Evolutionary conservation across 1,284 basidiomycete species (phyloP).

Genomic region (Fomitopsis betulina): DNA sequence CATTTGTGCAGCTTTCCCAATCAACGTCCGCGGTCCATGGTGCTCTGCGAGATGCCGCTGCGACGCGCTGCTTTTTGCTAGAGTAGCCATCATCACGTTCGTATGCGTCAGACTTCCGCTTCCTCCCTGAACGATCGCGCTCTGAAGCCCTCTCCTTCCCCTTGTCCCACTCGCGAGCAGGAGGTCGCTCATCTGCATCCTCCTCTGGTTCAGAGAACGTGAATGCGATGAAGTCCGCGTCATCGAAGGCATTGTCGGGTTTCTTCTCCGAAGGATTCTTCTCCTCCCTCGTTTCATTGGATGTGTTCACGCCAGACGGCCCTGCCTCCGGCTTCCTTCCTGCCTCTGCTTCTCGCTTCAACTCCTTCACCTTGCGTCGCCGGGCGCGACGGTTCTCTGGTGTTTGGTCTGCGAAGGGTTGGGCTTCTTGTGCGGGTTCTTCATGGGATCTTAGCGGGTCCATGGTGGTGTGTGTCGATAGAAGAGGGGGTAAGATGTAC

Average conservation of each 20-base stretch:
- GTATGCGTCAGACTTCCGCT: slow-evolving; percentile 40
- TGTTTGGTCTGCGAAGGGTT: slow-evolving; percentile 1
- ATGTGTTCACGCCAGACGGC: slow-evolving; percentile 9
- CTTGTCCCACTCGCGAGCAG: slow-evolving; percentile 41
- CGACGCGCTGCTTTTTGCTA: slow-evolving; percentile 55
- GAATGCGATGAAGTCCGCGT: slow-evolving; percentile 63
- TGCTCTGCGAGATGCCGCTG: slow-evolving; percentile 56
- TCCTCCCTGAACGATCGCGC: slow-evolving; percentile 26
- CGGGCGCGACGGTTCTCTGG: slow-evolving; percentile 16
- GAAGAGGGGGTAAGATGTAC: background rate
- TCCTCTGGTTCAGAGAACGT: slow-evolving; percentile 31
- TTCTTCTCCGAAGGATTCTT: background rate
- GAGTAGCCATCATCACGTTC: slow-evolving; percentile 48
- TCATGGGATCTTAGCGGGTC: background rate
- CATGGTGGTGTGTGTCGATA: background rate
- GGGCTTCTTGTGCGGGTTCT: background rate
- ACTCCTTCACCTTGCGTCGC: slow-evolving; percentile 14
- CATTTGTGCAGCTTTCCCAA: slow-evolving; percentile 74
- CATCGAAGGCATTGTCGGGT: slow-evolving; percentile 23
- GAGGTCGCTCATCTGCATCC: slow-evolving; percentile 22
- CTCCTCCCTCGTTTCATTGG: background rate
- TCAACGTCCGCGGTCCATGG: slow-evolving; percentile 82
- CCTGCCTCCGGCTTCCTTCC: slow-evolving; percentile 14
- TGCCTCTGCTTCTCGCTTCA: slow-evolving; percentile 9
- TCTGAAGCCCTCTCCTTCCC: slow-evolving; percentile 28